Base-by-base conservation (phyloP, 2,329 filamentous ascomycete genomes). In the Fusarium nygamai region DNA sequence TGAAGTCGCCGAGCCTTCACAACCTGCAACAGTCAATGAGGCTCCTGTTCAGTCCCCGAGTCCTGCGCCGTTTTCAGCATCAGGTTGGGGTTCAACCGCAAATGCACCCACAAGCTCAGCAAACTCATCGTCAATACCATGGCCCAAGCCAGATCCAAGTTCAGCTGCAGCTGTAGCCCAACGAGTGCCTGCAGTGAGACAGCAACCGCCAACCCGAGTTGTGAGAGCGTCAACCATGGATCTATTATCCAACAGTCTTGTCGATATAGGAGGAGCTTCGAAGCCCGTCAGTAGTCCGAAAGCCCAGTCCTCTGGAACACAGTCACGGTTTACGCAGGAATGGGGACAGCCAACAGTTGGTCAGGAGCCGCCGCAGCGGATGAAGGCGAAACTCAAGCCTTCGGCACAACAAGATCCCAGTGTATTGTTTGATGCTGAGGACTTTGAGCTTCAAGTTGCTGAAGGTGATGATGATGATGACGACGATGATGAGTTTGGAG, bases 381-480 rank as follows among this genome's bases (percentile, higher is more conserved):
- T 77, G 36, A 79, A 75, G 31, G 65, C 77, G 12, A 80, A 69
- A 53, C 69, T 75, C 31, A 80, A 73, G 60, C 41, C 62, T 14
- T 71, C 77, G 13, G 56, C 67, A 14, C 67, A 80, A 19, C 70
- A 79, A 3, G 82, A 89, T 48, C 81, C 88, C 5, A 88, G 90
- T 72, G 87, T 94, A 8, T 83, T 94, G 6, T 94, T 94, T 79
- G 92, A 94, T 80, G 91, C 88, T 41, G 87, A 88, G 47, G 87
- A 90, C 57, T 88, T 88, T 72, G 86, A 86, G 61, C 78, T 84
- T 20, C 80, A 84, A 39, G 79, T 77, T 6, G 80, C 78, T 10
- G 83, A 83, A 17, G 84, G 83, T 12, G 82, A 84, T n/a, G 82
- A 88, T 13, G 79, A 83, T 13, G 81, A 88, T 29, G 86, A 87